phyloP scores from a whole-genome alignment of 2,329 filamentous ascomycete genomes.

The Helotiales sp. region DNA sequence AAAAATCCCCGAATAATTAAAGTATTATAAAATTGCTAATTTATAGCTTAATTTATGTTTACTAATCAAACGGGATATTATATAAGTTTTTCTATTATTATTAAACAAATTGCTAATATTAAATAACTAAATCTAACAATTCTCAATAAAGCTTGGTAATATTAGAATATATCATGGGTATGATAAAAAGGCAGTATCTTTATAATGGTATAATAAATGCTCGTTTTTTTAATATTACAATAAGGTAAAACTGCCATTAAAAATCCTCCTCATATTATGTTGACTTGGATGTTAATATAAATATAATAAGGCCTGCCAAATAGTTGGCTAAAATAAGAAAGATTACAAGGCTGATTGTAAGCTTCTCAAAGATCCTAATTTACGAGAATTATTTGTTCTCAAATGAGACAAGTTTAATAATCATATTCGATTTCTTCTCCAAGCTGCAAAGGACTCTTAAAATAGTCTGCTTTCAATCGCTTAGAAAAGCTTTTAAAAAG shows the following conservation, averaged over 20 bases:
- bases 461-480: slow-evolving; percentile 14
- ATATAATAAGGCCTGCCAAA: slow-evolving; percentile 35
- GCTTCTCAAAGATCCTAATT: slow-evolving; percentile 40
- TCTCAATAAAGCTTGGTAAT: slow-evolving; percentile 31
- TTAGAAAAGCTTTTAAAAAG: not conserved
- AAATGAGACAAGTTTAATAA: slow-evolving; percentile 38
- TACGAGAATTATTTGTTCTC: slow-evolving; percentile 37
- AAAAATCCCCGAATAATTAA: slow-evolving; percentile 28
- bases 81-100: slow-evolving; percentile 32
- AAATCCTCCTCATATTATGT: not conserved
- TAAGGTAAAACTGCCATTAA: slow-evolving; percentile 30
- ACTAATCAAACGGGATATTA: slow-evolving; percentile 17
- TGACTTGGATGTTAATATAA: slow-evolving; percentile 22
- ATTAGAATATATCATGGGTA: slow-evolving; percentile 35
- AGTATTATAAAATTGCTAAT: slow-evolving; percentile 26
- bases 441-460: slow-evolving; percentile 12
- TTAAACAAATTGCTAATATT: slow-evolving; percentile 29
- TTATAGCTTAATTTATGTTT: slow-evolving; percentile 5
- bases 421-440: slow-evolving; percentile 35
- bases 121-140: slow-evolving; percentile 33
- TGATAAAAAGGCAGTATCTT: slow-evolving; percentile 27
- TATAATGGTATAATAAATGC: slow-evolving; percentile 34
- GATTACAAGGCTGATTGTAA: slow-evolving; percentile 41
- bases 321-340: slow-evolving; percentile 39
- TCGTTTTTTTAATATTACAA: slow-evolving; percentile 39